These are phyloP conservation scores for Sporothrix mexicana DNA, from an alignment of 2,329 filamentous ascomycete species.

Conservation along the genomic window DNA sequence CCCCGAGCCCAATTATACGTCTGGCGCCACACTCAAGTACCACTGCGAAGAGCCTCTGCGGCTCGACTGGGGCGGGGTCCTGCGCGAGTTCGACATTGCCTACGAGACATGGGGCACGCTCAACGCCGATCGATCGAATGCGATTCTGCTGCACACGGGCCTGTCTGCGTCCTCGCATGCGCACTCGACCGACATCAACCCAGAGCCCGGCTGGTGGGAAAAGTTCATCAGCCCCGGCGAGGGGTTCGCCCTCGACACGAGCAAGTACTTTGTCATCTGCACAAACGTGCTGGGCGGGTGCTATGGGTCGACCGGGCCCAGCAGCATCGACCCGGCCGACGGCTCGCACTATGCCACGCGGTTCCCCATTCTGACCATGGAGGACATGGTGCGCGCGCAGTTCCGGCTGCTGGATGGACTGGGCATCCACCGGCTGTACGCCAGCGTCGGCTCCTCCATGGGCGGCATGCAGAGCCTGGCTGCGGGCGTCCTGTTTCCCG, in stretches of 20 bases:
- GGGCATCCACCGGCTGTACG: constrained; percentile 78
- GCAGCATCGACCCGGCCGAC: constrained; percentile 85
- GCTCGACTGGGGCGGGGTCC: constrained; percentile 93
- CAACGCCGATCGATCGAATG: constrained; percentile 82
- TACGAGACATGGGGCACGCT: constrained; percentile 91
- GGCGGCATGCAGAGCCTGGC: constrained; percentile 97
- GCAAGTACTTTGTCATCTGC: constrained; percentile 92
- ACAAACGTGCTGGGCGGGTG: constrained; percentile 97
- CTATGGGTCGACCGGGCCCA: constrained; percentile 92
- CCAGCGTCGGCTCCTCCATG: constrained; percentile 96
- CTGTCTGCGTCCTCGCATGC: constrained; percentile 97
- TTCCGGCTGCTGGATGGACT: constrained; percentile 85
- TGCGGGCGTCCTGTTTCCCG: constrained; percentile 80
- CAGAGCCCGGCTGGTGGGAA: constrained; percentile 97
- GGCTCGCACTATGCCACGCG: constrained; percentile 88
- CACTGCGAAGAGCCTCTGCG: constrained; percentile 75
- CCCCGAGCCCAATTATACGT: constrained; percentile 92
- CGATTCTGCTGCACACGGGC: constrained; percentile 89
- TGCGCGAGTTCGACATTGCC: constrained; percentile 86
- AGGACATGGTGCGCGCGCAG: constrained; percentile 97
- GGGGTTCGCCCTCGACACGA: constrained; percentile 73
- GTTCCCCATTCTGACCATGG: constrained; percentile 93
- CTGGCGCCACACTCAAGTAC: constrained; percentile 80
- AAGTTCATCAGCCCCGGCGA: constrained; percentile 91
- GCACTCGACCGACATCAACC: constrained; percentile 84